Base-by-base conservation (phyloP, 108 stramenopile genomes). In the Epipyxis sp. region DNA sequence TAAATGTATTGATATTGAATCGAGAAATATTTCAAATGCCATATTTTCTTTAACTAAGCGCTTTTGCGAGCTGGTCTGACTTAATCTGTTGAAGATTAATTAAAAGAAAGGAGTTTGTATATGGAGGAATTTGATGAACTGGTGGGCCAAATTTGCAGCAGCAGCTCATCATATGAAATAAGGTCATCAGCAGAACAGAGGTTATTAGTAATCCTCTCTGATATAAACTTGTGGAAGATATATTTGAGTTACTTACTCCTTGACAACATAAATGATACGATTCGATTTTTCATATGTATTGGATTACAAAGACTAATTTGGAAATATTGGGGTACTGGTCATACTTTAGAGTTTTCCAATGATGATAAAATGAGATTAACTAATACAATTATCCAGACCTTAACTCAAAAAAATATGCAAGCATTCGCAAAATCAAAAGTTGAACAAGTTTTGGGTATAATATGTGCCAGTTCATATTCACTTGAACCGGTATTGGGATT, bases 391-490 rank as follows among this genome's bases (percentile, higher is more conserved):
- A 50, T 20, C 6, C 6, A 6, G 20, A 20, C 20, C 20, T 50
- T 50, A 20, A 32, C 34, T 3, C 42, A 29, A 37, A 6, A 6
- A 43, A 20, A 6, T 13, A 13, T 74, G 50, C 50, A 54, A 39
- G 10, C 71, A 43, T 74, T 74, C 25, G 25, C 71, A 10, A 6
- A 25, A 74, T 10, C 13, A 3, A 74, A 74, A 25, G 40, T 74
- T 16, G 71, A 74, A 32, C 71, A 74, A 37, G 71, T 74, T 16
- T 39, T 74, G 3, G 71, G 41, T 29, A 42, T 42, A 3, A 74
- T 74, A 13, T 74, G 71, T 74, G 71, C 34, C 44, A 32, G 6
- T 32, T 35, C 34, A 29, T 20, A 10, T 20, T 74, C 71, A 6
- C 25, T 74, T 43, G n/a, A 54, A 25, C 71, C 71, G 6, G 71